phyloP scores from a whole-genome alignment of 306 rosid genomes.

The Prunus fruticosa region DNA sequence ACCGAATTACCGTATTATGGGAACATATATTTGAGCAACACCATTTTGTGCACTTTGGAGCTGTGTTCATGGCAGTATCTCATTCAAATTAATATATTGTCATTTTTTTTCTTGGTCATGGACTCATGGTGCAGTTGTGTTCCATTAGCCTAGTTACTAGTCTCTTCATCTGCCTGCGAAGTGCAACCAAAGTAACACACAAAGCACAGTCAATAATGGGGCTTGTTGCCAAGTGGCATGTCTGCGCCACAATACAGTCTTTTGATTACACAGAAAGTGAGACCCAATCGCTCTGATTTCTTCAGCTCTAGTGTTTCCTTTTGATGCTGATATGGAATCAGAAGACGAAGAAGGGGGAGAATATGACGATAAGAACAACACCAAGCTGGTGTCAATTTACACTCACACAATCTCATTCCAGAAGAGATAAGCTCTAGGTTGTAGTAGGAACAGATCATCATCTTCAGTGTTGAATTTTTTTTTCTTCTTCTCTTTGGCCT shows the following conservation, averaged over 20 bases:
- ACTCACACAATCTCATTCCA: conserved; percentile 72
- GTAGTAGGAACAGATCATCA: not conserved
- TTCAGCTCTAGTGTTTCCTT: conserved; percentile 32
- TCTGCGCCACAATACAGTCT: conserved; percentile 64
- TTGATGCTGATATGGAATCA: conserved; percentile 31
- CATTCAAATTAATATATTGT: no score
- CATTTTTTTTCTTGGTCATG: not conserved
- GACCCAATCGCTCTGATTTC: conserved; percentile 40
- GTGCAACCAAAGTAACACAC: conserved; percentile 83
- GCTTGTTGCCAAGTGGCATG: conserved; percentile 91
- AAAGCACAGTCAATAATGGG: conserved; percentile 75
- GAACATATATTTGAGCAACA: conserved; percentile 47
- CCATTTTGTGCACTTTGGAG: conserved; percentile 51
- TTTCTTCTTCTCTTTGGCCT: no score
- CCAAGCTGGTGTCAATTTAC: conserved; percentile 59
- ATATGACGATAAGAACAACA: conserved; percentile 69
- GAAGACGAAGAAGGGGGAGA: conserved; percentile 63
- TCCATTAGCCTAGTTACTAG: conserved; percentile 74
- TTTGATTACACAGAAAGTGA: conserved; percentile 58
- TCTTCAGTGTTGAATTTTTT: not conserved
- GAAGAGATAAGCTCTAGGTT: conserved; percentile 89
- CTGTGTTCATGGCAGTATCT: conserved; percentile 50
- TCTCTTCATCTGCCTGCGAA: conserved; percentile 68
- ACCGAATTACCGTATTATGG: conserved; percentile 62
- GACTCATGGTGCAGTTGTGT: conserved; percentile 73